Base-by-base conservation (phyloP, 805 yeast species). In the Jamesozyma spencerorum region DNA sequence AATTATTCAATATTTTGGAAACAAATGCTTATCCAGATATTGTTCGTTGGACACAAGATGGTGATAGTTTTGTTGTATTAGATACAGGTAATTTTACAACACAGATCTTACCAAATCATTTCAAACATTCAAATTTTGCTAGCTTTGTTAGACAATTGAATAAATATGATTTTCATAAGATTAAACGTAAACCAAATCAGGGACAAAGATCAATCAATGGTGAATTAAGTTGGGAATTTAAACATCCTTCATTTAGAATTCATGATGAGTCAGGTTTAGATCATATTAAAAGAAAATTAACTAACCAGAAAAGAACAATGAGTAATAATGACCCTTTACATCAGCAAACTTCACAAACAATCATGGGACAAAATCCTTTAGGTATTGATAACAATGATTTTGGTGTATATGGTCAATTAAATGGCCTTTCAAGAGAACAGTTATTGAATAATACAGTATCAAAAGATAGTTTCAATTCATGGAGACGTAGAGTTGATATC, bases 91-190 rank as follows among this genome's bases (percentile, higher is more conserved):
- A 83, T 51, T 88, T 88, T 63, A 85, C 97, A 28, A 82, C 81
- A 48, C 82, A 81, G 38, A 83, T 92, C 12, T 71, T 92, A 37
- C 97, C 97, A 13, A 76, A 79, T 38, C 95, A 90, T 63, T 92
- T 92, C 69, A 90, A 88, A 55, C 98, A 92, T 63, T 77, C 86
- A 43, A 92, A 92, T 65, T 92, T 90, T 65, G 90, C 97, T 29
- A 77, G 88, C 51, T 90, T 90, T 66, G 97, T 90, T 17, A 75
- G 98, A 35, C 98, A 92, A 60, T 70, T 92, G 53, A 92, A 92
- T 70, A 92, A 92, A 63, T 92, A 92, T 58, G 98, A 90, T 63
- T 92, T 92, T 68, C 98, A 92, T 69, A 92, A 92, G 65, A 94
- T 92, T 34, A 85, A 90, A 57, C 70, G 77, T 35, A 68, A 83